These are phyloP conservation scores for Acorus calamus DNA, from an alignment of 106 monocot species.

Conservation along the genomic window DNA sequence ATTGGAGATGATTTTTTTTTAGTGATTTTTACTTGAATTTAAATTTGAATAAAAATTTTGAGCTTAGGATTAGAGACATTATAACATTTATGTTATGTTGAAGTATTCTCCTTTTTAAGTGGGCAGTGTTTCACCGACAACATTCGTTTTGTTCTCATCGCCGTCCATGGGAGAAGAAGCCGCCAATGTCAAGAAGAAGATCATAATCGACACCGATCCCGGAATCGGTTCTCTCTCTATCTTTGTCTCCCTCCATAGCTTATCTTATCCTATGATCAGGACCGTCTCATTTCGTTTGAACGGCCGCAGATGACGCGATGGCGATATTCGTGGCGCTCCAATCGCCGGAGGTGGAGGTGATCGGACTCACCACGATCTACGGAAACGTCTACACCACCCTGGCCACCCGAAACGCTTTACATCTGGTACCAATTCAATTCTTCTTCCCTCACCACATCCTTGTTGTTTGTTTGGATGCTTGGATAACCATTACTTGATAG, in stretches of 20 bases:
- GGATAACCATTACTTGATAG: constrained; percentile 20
- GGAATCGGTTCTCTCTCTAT: constrained; percentile 52
- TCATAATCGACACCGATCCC: constrained; percentile 95
- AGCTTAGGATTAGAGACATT: too few relatives aligned
- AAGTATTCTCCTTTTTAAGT: too few relatives aligned
- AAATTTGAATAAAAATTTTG: too few relatives aligned
- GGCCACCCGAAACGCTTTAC: constrained; percentile 88
- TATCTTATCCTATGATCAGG: background rate
- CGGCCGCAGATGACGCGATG: constrained; percentile 79
- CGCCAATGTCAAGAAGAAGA: constrained; percentile 17
- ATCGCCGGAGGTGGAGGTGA: constrained; percentile 88
- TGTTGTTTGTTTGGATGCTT: background rate
- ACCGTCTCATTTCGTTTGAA: background rate
- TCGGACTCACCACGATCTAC: constrained; percentile 78
- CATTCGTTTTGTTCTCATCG: too few relatives aligned
- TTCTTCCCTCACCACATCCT: background rate
- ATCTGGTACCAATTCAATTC: constrained; percentile 38
- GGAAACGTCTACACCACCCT: constrained; percentile 91
- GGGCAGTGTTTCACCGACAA: too few relatives aligned
- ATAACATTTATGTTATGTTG: too few relatives aligned
- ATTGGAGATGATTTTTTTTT: too few relatives aligned
- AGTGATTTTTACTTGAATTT: too few relatives aligned
- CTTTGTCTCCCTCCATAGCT: background rate
- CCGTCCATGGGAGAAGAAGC: constrained; percentile 39
- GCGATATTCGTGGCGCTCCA: constrained; percentile 83